Percentiles rank a stretch among this genome's conserved stretches.
Conservation (phyloP, 1,284 basidiomycete genomes). For the Hymenochaete sp. region DNA sequence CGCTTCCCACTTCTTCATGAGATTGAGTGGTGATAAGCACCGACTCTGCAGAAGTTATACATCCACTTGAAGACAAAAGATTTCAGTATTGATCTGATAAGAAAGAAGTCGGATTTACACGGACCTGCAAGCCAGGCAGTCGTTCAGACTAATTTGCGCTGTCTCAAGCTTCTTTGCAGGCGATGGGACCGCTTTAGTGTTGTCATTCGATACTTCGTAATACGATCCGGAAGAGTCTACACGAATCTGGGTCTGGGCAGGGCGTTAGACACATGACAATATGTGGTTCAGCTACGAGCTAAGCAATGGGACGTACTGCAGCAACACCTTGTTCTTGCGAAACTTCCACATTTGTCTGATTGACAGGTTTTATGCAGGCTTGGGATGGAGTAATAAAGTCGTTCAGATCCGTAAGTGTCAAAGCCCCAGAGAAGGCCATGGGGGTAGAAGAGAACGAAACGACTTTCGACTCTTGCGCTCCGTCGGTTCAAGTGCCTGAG, state of each 20-base stretch:
- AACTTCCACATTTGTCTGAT: slow-evolving; percentile 45
- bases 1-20: slow-evolving; percentile 82
- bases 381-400: slow-evolving; percentile 98
- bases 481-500: neutral
- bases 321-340: slow-evolving; percentile 47
- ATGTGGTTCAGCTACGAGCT: slow-evolving; percentile 1
- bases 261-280: slow-evolving; percentile 1
- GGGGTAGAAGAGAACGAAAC: no score
- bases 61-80: slow-evolving; percentile 58
- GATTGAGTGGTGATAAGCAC: slow-evolving; percentile 97
- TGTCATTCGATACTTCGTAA: slow-evolving; percentile 53
- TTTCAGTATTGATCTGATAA: slow-evolving; percentile 6
- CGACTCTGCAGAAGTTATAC: slow-evolving; percentile 97
- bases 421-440: slow-evolving; percentile 91
- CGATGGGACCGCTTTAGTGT: slow-evolving; percentile 20
- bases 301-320: slow-evolving; percentile 35
- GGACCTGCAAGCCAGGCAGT: slow-evolving; percentile 87
- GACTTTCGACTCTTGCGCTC: neutral
- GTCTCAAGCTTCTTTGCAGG: slow-evolving; percentile 63
- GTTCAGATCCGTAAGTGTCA: slow-evolving; percentile 93
- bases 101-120: slow-evolving; percentile 21
- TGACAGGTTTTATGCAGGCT: slow-evolving; percentile 95
- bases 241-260: slow-evolving; percentile 74
- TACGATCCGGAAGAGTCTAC: slow-evolving; percentile 77
- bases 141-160: slow-evolving; percentile 92